A percentile compares a stretch with the other conserved stretches of the same genome.
These are phyloP conservation scores for Creolimax fragrantissima DNA, from an alignment of 78 protist species.

Conservation along the genomic window DNA sequence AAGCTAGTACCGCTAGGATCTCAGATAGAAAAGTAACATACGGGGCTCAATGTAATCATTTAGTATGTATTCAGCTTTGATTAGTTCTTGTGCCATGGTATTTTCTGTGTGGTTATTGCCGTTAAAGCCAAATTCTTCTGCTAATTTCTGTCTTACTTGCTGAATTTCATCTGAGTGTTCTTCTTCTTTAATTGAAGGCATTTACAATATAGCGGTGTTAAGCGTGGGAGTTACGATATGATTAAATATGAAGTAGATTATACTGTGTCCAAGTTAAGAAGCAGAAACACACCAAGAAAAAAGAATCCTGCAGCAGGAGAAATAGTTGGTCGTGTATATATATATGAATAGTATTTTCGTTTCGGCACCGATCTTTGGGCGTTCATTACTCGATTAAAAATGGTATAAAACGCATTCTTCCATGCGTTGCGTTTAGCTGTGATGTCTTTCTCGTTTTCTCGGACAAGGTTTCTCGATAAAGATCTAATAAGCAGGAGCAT, in stretches of 20 bases:
- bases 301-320: background rate
- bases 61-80: background rate
- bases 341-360: background rate
- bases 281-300: background rate
- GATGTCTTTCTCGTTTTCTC: background rate
- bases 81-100: background rate
- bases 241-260: background rate
- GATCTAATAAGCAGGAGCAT: background rate
- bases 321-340: background rate
- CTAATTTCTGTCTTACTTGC: background rate
- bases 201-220: background rate
- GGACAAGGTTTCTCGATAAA: background rate
- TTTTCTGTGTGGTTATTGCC: too few species aligned
- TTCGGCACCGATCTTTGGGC: background rate
- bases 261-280: background rate
- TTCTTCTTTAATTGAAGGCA: background rate
- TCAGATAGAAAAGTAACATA: background rate
- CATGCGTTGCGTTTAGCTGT: background rate
- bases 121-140: background rate
- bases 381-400: background rate
- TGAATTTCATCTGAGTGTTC: background rate
- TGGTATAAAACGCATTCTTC: background rate
- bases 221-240: background rate
- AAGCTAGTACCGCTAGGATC: background rate
- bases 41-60: background rate